Evolutionary conservation across 176 grass and related monocot genomes (phyloP).

Genomic region (Melocanna baccifera): DNA sequence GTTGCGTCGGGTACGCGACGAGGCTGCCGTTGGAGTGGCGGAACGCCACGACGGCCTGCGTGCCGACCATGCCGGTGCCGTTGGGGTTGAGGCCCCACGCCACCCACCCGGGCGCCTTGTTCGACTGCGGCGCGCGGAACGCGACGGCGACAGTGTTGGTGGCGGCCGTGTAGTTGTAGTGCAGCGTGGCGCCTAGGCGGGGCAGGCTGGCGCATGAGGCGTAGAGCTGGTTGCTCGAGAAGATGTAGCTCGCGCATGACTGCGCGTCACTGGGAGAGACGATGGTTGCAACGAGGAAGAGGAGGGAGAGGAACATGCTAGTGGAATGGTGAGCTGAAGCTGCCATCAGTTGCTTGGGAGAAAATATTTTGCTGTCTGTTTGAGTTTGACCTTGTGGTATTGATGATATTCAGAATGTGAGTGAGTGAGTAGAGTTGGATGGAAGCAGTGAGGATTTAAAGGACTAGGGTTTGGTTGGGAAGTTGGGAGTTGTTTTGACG

Average conservation of each 20-base stretch:
- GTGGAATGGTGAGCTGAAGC: conserved; percentile 13
- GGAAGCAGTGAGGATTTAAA: background rate
- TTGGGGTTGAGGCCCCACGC: conserved; percentile 84
- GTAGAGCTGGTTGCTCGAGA: conserved; percentile 56
- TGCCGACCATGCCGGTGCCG: conserved; percentile 63
- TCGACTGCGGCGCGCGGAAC: conserved; percentile 59
- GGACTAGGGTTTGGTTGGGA: conserved; percentile 10
- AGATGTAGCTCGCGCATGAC: conserved; percentile 60
- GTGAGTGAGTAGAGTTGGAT: background rate
- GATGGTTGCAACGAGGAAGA: background rate
- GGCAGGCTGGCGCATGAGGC: conserved; percentile 62
- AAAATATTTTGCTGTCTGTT: background rate
- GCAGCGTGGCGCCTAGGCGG: conserved; percentile 66
- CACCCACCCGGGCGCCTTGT: conserved; percentile 50
- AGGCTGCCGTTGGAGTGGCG: conserved; percentile 63
- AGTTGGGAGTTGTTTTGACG: conserved; percentile 31
- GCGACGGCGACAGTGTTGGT: conserved; percentile 48
- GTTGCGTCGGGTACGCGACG: conserved; percentile 60
- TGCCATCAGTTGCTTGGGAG: conserved; percentile 19
- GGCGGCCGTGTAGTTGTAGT: conserved; percentile 61
- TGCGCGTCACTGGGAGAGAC: background rate
- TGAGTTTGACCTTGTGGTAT: background rate
- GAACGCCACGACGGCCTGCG: conserved; percentile 73
- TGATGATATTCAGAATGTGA: background rate
- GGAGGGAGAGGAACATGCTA: conserved; percentile 4